Percentiles rank a stretch among this genome's conserved stretches.
phyloP scores from a whole-genome alignment of 2,329 filamentous ascomycete species.

The Ophiocordyceps camponoti-floridani region DNA sequence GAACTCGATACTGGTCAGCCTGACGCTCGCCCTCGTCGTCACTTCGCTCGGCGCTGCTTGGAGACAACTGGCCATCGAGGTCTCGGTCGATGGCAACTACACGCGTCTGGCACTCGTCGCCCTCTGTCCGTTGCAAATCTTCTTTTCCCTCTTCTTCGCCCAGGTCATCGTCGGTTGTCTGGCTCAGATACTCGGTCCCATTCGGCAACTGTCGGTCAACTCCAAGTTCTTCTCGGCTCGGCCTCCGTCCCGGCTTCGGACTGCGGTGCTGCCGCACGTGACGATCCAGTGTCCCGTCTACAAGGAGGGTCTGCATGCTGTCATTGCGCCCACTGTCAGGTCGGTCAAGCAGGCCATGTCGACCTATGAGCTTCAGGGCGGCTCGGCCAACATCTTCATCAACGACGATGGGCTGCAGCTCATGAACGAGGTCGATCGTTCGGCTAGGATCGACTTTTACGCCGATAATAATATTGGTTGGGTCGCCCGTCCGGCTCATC shows the following conservation, averaged over 20 bases:
- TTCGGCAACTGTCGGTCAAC: constrained; percentile 55
- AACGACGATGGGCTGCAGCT: constrained; percentile 62
- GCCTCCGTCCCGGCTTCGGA: constrained; percentile 44
- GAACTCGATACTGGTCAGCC: constrained; percentile 49
- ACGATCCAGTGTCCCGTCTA: constrained; percentile 81
- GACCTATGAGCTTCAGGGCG: constrained; percentile 59
- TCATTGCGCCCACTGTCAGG: constrained; percentile 61
- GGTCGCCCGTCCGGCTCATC: constrained; percentile 47
- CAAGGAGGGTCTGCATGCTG: constrained; percentile 60
- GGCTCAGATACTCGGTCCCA: constrained; percentile 58
- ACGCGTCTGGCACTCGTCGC: constrained; percentile 45
- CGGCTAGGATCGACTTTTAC: constrained; percentile 48
- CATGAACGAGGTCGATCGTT: constrained; percentile 41
- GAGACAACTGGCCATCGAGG: constrained; percentile 50
- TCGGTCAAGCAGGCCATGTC: constrained; percentile 65
- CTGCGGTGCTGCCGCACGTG: constrained; percentile 44
- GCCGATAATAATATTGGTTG: constrained; percentile 52
- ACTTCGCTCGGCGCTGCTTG: constrained; percentile 52
- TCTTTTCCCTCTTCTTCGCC: constrained; percentile 68
- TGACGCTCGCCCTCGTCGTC: constrained; percentile 48
- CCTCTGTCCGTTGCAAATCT: constrained; percentile 54
- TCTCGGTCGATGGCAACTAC: constrained; percentile 44
- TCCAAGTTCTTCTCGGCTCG: constrained; percentile 67
- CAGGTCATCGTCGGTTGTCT: constrained; percentile 63
- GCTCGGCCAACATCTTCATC: constrained; percentile 62